Base-by-base conservation (phyloP, 257 asterid genomes). In the Nicotiana obtusifolia region DNA sequence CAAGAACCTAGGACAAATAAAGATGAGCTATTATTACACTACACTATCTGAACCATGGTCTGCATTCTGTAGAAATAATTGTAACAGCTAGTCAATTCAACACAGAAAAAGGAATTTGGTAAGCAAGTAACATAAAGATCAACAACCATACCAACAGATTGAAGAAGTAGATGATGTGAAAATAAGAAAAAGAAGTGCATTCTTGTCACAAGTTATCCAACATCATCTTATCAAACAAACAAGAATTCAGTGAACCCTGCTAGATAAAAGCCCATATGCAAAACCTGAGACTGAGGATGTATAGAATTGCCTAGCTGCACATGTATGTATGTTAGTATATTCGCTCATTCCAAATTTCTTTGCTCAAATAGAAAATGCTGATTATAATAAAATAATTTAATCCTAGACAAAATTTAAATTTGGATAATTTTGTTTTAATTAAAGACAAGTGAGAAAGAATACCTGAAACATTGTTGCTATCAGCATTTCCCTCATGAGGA, bases 401-500 rank as follows among this genome's bases (percentile, higher is more conserved):
- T 17, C 0, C 22, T 49, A 47, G 49, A 41, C 47, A 24, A 31
- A 33, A 22, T 31, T 22, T 77, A 54, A 11, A n/a, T 54, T 54
- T 56, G 30, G n/a, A 57, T 71, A 10, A 30, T 31, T 35, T 35
- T 76, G 16, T 24, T 76, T 56, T 20, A 11, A 28, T 31, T 10
- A 75, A 76, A 41, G 1, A 61, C 20, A 79, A 19, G 17, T 73
- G 54, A 66, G 7, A 67, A 35, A 49, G 7, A 47, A 71, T 62
- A 84, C 87, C 87, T 67, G 87, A 30, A 68, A 67, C 83, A 77
- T 81, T 78, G 10, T 81, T 82, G 62, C 76, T 49, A 5, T 84
- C 80, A 47, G 65, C 71, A 81, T 81, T 84, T 78, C 83, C 87
- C 47, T 76, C 77, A 75, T 81, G 82, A 30, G 77, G 82, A 30